Percentiles rank a stretch among this genome's conserved stretches.
Conservation (phyloP, 768 basidiomycete species). For the Pulveroboletus sp. region DNA sequence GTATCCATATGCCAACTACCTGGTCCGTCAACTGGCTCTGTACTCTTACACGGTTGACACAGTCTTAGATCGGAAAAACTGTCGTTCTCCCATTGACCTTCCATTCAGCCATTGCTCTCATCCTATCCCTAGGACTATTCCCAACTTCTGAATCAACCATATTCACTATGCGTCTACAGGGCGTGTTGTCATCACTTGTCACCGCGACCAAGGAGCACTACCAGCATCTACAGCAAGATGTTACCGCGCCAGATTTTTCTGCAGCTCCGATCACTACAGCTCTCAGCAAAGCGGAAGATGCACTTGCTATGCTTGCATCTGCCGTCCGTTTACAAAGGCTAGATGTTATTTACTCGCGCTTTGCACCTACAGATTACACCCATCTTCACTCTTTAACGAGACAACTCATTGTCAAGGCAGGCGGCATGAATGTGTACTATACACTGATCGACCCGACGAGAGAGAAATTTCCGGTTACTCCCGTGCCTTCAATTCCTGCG, state of each 20-base stretch:
- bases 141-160: conserved; percentile 57
- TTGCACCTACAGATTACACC: conserved; percentile 52
- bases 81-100: conserved; percentile 56
- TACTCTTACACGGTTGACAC: neutral
- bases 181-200: conserved; percentile 45
- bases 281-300: conserved; percentile 40
- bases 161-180: conserved; percentile 48
- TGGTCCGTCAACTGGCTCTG: conserved; percentile 23
- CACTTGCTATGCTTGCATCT: conserved; percentile 48
- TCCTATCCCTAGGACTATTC: conserved; percentile 52
- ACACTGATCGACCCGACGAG: conserved; percentile 56
- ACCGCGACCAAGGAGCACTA: conserved; percentile 44
- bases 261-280: conserved; percentile 30
- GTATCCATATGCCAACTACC: conserved; percentile 64
- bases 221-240: conserved; percentile 38
- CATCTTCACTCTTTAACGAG: conserved; percentile 47
- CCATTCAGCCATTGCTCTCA: conserved; percentile 53
- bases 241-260: conserved; percentile 34
- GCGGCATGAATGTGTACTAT: conserved; percentile 62
- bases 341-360: conserved; percentile 59
- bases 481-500: conserved; percentile 31
- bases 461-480: conserved; percentile 52
- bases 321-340: conserved; percentile 48
- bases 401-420: conserved; percentile 50
- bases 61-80: conserved; percentile 40